Conservation (phyloP, 495 filamentous ascomycete genomes). For the Lasiosphaeriaceae sp. region DNA sequence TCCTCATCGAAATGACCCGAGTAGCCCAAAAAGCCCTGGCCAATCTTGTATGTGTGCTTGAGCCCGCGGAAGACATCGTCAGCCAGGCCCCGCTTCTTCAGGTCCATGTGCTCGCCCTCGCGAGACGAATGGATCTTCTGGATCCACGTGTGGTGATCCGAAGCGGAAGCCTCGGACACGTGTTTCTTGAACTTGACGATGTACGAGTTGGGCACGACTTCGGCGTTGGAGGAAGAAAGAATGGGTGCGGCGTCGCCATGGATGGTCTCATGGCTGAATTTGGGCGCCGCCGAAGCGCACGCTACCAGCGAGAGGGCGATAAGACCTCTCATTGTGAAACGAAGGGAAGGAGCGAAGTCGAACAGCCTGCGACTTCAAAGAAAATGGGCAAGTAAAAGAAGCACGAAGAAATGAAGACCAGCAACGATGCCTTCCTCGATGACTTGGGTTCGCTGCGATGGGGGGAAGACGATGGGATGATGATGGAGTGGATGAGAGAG, state of each 20-base stretch:
- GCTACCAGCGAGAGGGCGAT: constrained; percentile 62
- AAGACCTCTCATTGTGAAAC: constrained; percentile 69
- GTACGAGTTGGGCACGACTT: constrained; percentile 82
- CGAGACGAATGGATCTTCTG: constrained; percentile 69
- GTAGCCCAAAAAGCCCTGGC: constrained; percentile 80
- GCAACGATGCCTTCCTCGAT: constrained; percentile 26
- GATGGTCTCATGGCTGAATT: constrained; percentile 69
- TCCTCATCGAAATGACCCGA: constrained; percentile 93
- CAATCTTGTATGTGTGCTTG: constrained; percentile 94
- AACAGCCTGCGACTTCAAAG: constrained; percentile 39
- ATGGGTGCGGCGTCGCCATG: constrained; percentile 85
- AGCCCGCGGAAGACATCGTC: constrained; percentile 75
- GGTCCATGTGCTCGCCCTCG: constrained; percentile 63
- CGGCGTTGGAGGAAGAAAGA: constrained; percentile 70
- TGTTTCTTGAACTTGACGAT: constrained; percentile 99
- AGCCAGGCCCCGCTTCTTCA: constrained; percentile 78
- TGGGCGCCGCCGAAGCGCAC: constrained; percentile 69
- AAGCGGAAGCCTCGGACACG: constrained; percentile 61
- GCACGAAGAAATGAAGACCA: constrained; percentile 18
- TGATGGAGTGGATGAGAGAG: constrained; percentile 26
- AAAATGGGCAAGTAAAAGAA: constrained; percentile 22
- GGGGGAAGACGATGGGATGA: constrained; percentile 40
- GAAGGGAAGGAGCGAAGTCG: constrained; percentile 34
- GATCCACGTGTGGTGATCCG: constrained; percentile 87
- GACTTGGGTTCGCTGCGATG: constrained; percentile 28